Evolutionary conservation across 2,329 filamentous ascomycete genomes (phyloP).

Genomic region (Clonostachys chloroleuca): DNA sequence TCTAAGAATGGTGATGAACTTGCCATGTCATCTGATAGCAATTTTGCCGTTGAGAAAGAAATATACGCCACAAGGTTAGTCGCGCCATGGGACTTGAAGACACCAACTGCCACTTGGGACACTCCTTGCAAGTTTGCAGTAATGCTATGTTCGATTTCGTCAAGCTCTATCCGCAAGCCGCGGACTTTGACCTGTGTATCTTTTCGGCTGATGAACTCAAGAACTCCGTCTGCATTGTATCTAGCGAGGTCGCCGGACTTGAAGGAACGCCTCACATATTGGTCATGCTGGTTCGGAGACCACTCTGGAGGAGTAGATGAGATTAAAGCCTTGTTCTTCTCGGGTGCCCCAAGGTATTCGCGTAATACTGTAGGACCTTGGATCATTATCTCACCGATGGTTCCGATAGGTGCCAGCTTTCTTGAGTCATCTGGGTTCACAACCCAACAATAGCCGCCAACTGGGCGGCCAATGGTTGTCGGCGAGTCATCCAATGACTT

Average conservation of each 20-base stretch:
- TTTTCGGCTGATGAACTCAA: constrained; percentile 9
- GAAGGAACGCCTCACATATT: constrained; percentile 2
- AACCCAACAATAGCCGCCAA: constrained; percentile 5
- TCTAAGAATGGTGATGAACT: constrained; percentile 1
- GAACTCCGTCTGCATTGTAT: constrained; percentile 6
- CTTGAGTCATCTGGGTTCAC: constrained; percentile 8
- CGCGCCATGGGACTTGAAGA: not conserved
- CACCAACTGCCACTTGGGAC: not conserved
- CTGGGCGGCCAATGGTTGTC: not conserved
- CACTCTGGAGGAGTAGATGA: constrained; percentile 36
- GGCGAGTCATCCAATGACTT: not conserved
- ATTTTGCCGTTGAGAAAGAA: not conserved
- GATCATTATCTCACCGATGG: constrained; percentile 34
- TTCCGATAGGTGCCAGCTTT: constrained; percentile 13
- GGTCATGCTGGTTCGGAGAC: constrained; percentile 22
- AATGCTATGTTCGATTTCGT: constrained; percentile 8
- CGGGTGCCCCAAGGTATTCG: constrained; percentile 46
- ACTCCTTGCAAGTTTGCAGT: not conserved
- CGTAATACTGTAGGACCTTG: constrained; percentile 47
- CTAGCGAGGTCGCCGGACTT: constrained; percentile 9
- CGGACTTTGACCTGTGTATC: constrained; percentile 12
- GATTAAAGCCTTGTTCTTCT: constrained; percentile 44
- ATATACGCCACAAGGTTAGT: not conserved
- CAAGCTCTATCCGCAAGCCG: constrained; percentile 10
- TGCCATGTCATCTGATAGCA: not conserved